Evolutionary conservation across 2,329 filamentous ascomycete genomes (phyloP).

Genomic region (Amesomyces nigricolor): DNA sequence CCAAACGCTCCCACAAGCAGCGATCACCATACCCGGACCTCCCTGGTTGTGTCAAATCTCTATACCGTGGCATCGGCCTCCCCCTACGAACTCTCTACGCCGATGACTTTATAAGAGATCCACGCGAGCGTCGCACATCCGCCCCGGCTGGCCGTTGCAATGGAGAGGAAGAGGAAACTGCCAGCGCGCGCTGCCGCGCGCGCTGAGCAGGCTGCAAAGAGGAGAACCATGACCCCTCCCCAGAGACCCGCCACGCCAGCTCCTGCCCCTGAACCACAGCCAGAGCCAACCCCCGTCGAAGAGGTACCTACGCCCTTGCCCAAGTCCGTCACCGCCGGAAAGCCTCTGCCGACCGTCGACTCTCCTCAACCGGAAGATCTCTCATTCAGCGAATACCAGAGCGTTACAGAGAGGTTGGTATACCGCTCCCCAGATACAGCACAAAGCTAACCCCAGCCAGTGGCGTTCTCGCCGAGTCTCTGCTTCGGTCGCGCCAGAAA

Average conservation of each 20-base stretch:
- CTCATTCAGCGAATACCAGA: conserved; percentile 62
- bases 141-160: conserved; percentile 30
- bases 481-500: conserved; percentile 65
- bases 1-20: not conserved
- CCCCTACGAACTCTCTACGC: conserved; percentile 1
- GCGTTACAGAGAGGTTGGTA: conserved; percentile 61
- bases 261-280: conserved; percentile 28
- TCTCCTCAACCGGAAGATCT: conserved; percentile 60
- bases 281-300: conserved; percentile 33
- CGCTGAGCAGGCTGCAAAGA: conserved; percentile 55
- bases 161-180: conserved; percentile 63
- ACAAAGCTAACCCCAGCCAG: conserved; percentile 38
- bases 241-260: conserved; percentile 41
- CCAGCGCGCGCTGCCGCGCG: conserved; percentile 57
- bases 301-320: conserved; percentile 47
- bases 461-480: conserved; percentile 67
- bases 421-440: not conserved
- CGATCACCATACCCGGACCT: not conserved
- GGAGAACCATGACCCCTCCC: conserved; percentile 51
- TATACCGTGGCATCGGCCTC: not conserved
- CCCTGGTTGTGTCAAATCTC: not conserved
- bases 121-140: conserved; percentile 13
- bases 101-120: conserved; percentile 25
- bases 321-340: conserved; percentile 56
- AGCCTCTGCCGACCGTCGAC: conserved; percentile 66